Percentiles rank a stretch among this genome's conserved stretches.
Evolutionary conservation across 179 eudicot genomes (phyloP).

Genomic region (Corrigiola litoralis): DNA sequence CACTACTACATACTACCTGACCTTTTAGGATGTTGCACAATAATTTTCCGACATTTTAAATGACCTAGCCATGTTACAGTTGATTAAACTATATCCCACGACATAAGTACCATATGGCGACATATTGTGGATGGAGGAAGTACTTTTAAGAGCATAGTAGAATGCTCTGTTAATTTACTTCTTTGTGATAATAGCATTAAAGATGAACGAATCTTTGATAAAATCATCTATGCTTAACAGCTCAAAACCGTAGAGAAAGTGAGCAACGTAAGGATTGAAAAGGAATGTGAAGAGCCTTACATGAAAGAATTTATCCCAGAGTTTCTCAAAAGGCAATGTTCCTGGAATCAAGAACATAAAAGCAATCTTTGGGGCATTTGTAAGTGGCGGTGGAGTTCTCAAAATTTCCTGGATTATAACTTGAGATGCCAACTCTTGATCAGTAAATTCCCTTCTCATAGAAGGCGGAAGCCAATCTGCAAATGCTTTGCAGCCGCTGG

Average conservation of each 20-base stretch:
- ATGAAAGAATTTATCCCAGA: slow-evolving; percentile 85
- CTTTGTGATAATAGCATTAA: too few relatives aligned
- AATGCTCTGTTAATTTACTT: not conserved
- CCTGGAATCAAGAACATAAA: slow-evolving; percentile 90
- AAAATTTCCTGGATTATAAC: slow-evolving; percentile 68
- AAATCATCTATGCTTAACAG: not conserved
- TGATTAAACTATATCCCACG: too few relatives aligned
- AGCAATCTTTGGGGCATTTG: slow-evolving; percentile 67
- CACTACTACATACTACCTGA: too few relatives aligned
- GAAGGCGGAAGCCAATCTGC: slow-evolving; percentile 71
- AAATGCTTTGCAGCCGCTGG: slow-evolving; percentile 67
- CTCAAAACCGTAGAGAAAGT: not conserved
- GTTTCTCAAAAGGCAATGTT: slow-evolving; percentile 75
- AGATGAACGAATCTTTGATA: not conserved
- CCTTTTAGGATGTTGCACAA: not conserved
- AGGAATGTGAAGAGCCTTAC: slow-evolving; percentile 31
- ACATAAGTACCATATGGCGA: too few relatives aligned
- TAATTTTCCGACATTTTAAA: not conserved
- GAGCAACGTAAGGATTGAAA: not conserved
- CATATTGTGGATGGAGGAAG: not conserved
- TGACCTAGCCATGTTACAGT: too few relatives aligned
- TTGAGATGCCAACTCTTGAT: slow-evolving; percentile 78
- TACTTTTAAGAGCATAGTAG: not conserved
- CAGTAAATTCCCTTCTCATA: slow-evolving; percentile 59
- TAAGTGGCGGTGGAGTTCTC: slow-evolving; percentile 31